phyloP scores from a whole-genome alignment of 2,329 filamentous ascomycete species.

The Apiospora sp. region DNA sequence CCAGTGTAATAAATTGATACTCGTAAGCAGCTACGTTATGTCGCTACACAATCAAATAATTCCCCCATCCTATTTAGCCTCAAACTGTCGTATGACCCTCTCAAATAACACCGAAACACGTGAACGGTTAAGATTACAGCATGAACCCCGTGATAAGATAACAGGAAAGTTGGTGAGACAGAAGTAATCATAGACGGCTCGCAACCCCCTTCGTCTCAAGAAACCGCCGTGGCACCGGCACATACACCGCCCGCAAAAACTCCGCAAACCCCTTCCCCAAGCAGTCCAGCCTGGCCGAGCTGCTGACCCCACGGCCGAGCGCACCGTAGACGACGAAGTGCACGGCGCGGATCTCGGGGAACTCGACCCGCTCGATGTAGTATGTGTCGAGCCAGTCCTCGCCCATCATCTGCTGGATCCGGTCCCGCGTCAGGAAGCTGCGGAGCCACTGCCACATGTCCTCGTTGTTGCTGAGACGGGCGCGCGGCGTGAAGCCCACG shows the following conservation, averaged over 20 bases:
- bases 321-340: conserved; percentile 59
- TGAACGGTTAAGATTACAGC: too few relatives aligned
- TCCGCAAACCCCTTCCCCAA: conserved; percentile 58
- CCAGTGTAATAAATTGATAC: too few relatives aligned
- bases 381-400: conserved; percentile 51
- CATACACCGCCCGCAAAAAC: conserved; percentile 34
- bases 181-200: conserved; percentile 2
- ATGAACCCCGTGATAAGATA: too few relatives aligned
- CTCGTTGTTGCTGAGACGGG: conserved; percentile 45
- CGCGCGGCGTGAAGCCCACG: conserved; percentile 47
- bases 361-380: conserved; percentile 56
- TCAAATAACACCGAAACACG: too few relatives aligned
- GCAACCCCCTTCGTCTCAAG: not conserved
- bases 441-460: conserved; percentile 51
- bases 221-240: conserved; percentile 32
- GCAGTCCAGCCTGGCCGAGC: conserved; percentile 54
- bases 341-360: conserved; percentile 52
- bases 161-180: too few relatives aligned
- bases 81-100: too few relatives aligned
- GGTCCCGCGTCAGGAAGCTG: conserved; percentile 44
- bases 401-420: conserved; percentile 49
- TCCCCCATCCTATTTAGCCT: too few relatives aligned
- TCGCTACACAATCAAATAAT: too few relatives aligned
- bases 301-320: conserved; percentile 55
- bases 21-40: too few relatives aligned